Evolutionary conservation across 1,139 yeast genomes (phyloP).

Genomic region (Kurtzmaniella quercitrusa): DNA sequence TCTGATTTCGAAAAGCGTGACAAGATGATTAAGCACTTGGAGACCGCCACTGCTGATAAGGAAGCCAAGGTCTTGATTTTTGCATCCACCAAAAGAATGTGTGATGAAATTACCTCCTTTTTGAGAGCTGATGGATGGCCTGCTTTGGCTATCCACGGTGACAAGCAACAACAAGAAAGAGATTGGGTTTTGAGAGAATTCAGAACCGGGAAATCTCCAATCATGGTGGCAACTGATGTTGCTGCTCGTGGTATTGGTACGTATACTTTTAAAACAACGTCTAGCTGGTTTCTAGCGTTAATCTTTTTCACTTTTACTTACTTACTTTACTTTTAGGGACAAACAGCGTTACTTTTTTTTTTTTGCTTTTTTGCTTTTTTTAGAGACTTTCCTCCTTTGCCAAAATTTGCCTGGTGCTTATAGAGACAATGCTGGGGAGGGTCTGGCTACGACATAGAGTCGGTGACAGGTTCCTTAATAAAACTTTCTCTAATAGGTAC

Average conservation of each 20-base stretch:
- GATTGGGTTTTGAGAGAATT: conserved; percentile 97
- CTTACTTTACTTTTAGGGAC: conserved; percentile 5
- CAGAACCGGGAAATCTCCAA: conserved; percentile 86
- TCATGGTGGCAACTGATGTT: conserved; percentile 99
- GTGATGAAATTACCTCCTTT: conserved; percentile 90
- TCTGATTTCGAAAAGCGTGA: conserved; percentile 92
- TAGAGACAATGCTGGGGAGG: not conserved
- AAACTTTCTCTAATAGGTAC: too few relatives aligned
- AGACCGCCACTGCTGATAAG: conserved; percentile 73
- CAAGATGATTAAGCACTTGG: conserved; percentile 79
- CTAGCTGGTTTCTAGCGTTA: conserved; percentile 7
- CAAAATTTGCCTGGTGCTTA: too few relatives aligned
- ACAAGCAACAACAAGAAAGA: conserved; percentile 95
- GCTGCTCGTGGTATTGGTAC: conserved; percentile 99
- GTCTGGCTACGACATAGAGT: not conserved
- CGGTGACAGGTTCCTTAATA: not conserved
- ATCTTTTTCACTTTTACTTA: conserved; percentile 5
- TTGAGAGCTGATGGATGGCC: conserved; percentile 99
- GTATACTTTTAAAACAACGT: conserved; percentile 37
- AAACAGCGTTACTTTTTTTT: conserved; percentile 3
- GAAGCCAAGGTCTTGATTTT: conserved; percentile 79
- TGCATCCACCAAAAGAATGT: conserved; percentile 94
- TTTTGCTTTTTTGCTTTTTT: not conserved
- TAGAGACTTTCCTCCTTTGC: too few relatives aligned
- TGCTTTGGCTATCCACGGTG: conserved; percentile 98